Evolutionary conservation across 352 stramenopile genomes (phyloP).

Genomic region (Blastocystis sp.): DNA sequence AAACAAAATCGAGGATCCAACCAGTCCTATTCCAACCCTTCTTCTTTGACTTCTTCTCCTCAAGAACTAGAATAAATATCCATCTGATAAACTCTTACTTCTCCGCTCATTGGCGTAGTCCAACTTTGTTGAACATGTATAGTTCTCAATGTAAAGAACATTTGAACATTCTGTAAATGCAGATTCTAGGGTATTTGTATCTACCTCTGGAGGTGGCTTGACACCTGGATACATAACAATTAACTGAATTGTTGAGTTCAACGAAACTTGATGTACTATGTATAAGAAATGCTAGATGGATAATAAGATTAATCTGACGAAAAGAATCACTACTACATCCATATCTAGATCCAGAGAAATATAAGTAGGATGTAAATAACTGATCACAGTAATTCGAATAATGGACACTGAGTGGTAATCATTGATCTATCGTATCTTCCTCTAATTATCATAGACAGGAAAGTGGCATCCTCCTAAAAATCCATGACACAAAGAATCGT

Average conservation of each 20-base stretch:
- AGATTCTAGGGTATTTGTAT: background rate
- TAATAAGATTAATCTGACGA: too few relatives aligned
- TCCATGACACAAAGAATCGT: background rate
- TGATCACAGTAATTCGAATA: too few relatives aligned
- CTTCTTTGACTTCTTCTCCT: slow-evolving; percentile 42
- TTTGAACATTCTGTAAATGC: slow-evolving; percentile 9
- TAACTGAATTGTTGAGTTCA: background rate
- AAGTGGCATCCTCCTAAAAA: too few relatives aligned
- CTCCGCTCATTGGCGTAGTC: slow-evolving; percentile 24
- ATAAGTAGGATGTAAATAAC: too few relatives aligned
- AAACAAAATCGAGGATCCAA: background rate
- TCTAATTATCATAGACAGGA: too few relatives aligned
- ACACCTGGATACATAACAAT: slow-evolving; percentile 48
- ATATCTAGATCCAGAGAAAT: too few relatives aligned
- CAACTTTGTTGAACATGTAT: slow-evolving; percentile 17
- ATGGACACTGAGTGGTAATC: too few relatives aligned
- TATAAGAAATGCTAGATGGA: too few relatives aligned
- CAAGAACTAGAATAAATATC: slow-evolving; percentile 16
- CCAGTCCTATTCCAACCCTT: background rate
- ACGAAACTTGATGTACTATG: too few relatives aligned
- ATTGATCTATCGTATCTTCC: too few relatives aligned
- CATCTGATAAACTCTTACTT: background rate
- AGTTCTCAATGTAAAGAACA: slow-evolving; percentile 35
- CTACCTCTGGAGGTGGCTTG: background rate
- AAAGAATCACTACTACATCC: too few relatives aligned